Base-by-base conservation (phyloP, 352 stramenopile genomes). In the Pythium biforme region DNA sequence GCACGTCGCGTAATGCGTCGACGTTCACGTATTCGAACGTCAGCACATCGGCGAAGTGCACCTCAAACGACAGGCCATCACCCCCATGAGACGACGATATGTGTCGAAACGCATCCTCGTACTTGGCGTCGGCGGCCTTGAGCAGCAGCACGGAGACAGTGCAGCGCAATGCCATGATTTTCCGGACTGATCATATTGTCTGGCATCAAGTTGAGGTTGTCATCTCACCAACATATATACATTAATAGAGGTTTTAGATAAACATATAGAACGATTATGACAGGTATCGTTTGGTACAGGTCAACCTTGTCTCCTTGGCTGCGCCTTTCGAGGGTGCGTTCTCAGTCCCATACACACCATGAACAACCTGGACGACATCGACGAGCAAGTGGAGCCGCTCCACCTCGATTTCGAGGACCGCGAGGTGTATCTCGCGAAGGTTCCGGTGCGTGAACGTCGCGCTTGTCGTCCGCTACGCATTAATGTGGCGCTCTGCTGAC, bases 311-410 rank as follows among this genome's bases (percentile, higher is more conserved):
- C 9, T 43, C 15, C 37, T 19, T 12, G 37, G 9, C 3, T 19
- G 37, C 37, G 37, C 37, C 37, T 17, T n/a, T 43, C 37, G 31
- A 37, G 12, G 37, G 37, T n/a, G 14, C 19, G 37, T 43, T 43
- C 6, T 43, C 37, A 19, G 14, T 20, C 37, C 12, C 12, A 20
- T 0, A 31, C 10, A 39, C 19, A n/a, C 29, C 51, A 46, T 59
- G 41, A 76, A 62, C 22, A 92, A 43, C 17, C 12, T 92, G 81
- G 72, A 76, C 8, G 82, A 97, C 61, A 89, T 96, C 54, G 84
- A 94, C 43, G 78, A 96, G 52, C 77, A 96, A n/a, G 83, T 96
- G 46, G 89, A 97, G 83, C 86, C 85, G 48, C 70, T 95, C 70
- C 86, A 93, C 68, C 72, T 95, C 43, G 86, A 95, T 62, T 80